phyloP scores from a whole-genome alignment of 345 rosid genomes.

The Gossypium ekmanianum region DNA sequence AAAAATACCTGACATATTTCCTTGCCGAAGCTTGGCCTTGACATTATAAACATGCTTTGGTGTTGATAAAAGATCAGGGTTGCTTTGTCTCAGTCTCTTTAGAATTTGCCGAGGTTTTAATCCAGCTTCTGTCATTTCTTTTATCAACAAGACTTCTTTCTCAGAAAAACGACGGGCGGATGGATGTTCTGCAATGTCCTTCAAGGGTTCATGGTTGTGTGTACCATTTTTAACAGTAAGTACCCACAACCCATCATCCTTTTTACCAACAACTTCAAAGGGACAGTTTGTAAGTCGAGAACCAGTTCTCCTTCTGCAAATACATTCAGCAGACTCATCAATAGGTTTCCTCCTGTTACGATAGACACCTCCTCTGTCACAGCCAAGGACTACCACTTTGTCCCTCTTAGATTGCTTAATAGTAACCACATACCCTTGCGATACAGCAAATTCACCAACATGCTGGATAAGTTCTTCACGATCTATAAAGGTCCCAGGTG shows the following conservation, averaged over 20 bases:
- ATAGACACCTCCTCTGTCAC: conserved; percentile 62
- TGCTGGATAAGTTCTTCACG: conserved; percentile 57
- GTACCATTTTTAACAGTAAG: conserved; percentile 54
- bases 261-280: conserved; percentile 63
- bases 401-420: conserved; percentile 60
- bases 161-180: conserved; percentile 61
- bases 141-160: conserved; percentile 50
- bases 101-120: conserved; percentile 67
- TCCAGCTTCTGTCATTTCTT: conserved; percentile 75
- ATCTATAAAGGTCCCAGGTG: conserved; percentile 49
- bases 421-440: conserved; percentile 58
- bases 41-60: conserved; percentile 77
- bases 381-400: conserved; percentile 53
- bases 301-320: conserved; percentile 46
- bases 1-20: conserved; percentile 44
- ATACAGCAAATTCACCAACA: conserved; percentile 51
- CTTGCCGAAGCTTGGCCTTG: conserved; percentile 66
- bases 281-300: conserved; percentile 71
- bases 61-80: conserved; percentile 61
- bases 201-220: conserved; percentile 68
- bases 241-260: conserved; percentile 63
- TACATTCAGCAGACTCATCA: conserved; percentile 41
- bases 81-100: conserved; percentile 63
- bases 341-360: conserved; percentile 52
- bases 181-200: conserved; percentile 63